Base-by-base conservation (phyloP, 495 filamentous ascomycete genomes). In the Trichoderma gamsii region DNA sequence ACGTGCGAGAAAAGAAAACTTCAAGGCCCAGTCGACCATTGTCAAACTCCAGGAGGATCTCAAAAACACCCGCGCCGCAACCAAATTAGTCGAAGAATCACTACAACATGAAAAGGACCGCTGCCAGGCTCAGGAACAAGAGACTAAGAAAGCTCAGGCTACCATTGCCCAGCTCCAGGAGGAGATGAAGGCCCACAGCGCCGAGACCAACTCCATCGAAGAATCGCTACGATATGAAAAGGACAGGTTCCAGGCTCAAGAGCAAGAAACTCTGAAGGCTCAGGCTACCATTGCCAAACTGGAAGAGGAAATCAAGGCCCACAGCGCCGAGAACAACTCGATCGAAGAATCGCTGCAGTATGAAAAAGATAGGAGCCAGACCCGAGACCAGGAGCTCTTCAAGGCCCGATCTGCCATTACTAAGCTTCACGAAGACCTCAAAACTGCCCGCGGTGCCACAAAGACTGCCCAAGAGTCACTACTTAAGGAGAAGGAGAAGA, bases 41-140 rank as follows among this genome's bases (percentile, higher is more conserved):
- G 88, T 95, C 25, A 92, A 96, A 72, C 71, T 88, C 15, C 92
- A 96, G 73, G 91, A 96, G 70, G 92, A 97, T 72, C 78, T 94
- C 67, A 93, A 94, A 72, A 77, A 88, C 5, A 77, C 83, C 3
- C 86, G 89, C 68, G 82, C 82, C 21, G 82, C 78, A 13, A 75
- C 73, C 46, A 81, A 79, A 65, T 56, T 76, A 1, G 65, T 71
- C 3, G 79, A 82, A 65, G 80, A 81, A 15, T 70, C 68, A 27
- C 74, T 85, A 2, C 79, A 79, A 29, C 74, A 76, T 41, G 81
- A 85, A 73, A 84, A 81, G 61, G 79, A 84, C 25, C 76, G 74
- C 8, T 79, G 81, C 72, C 74, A 78, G 59, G 79, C 79, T 32
- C 79, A 83, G 43, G 91, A 91, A 70, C 90, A 96, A 72, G 91